phyloP scores from a whole-genome alignment of 805 yeast species.

The Blastobotrys chiropterorum region DNA sequence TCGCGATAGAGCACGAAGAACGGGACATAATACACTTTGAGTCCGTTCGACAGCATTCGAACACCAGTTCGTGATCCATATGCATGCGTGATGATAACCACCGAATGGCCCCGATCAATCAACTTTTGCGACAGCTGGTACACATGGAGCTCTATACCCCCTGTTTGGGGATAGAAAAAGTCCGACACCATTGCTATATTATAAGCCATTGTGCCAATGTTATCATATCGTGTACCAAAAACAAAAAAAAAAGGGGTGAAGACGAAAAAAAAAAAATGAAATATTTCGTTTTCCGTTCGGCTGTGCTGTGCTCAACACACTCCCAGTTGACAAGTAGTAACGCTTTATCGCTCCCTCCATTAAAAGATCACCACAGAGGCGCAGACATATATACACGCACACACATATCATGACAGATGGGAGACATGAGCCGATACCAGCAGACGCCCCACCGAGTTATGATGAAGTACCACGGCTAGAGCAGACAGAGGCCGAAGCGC shows the following conservation, averaged over 20 bases:
- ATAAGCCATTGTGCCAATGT: slow-evolving; percentile 21
- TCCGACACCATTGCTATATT: slow-evolving; percentile 73
- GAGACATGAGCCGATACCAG: slow-evolving; percentile 5
- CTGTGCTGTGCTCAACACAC: too few species aligned
- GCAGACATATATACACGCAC: too few species aligned
- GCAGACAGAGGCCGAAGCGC: slow-evolving; percentile 7
- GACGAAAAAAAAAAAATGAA: not conserved
- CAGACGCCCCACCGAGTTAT: slow-evolving; percentile 14
- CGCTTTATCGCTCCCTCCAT: not conserved
- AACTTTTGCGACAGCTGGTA: slow-evolving; percentile 80
- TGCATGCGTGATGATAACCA: slow-evolving; percentile 80
- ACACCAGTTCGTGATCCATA: slow-evolving; percentile 80
- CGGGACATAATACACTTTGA: slow-evolving; percentile 90
- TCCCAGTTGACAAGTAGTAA: not conserved
- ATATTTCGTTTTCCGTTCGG: too few species aligned
- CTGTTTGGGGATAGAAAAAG: slow-evolving; percentile 97
- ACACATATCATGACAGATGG: not conserved
- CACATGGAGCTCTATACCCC: slow-evolving; percentile 95
- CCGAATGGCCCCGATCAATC: slow-evolving; percentile 76
- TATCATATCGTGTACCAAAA: not conserved
- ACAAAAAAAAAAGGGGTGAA: not conserved
- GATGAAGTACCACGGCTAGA: slow-evolving; percentile 8
- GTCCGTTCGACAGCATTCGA: slow-evolving; percentile 77
- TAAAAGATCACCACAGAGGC: too few species aligned
- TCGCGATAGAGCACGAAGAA: slow-evolving; percentile 73